Conservation (phyloP, 495 filamentous ascomycete species). For the Neurospora sp. region DNA sequence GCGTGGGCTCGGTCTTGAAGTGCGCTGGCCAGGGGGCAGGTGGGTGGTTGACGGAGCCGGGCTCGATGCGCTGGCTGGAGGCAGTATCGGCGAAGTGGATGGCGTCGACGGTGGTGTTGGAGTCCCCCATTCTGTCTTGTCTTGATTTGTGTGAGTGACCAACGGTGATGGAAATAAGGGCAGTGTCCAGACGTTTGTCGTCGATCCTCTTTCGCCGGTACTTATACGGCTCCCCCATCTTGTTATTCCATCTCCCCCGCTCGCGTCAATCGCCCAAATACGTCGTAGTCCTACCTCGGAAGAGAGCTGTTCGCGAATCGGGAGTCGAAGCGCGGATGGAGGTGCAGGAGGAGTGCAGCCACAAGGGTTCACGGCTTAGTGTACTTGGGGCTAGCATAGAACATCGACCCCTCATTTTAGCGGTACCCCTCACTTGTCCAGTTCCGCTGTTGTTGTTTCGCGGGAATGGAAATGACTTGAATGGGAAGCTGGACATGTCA, state of each 20-base stretch:
- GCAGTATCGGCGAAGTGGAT: not conserved
- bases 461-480: not conserved
- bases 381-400: not conserved
- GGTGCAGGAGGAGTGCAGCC: not conserved
- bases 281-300: not conserved
- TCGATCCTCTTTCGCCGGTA: not conserved
- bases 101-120: not conserved
- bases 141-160: not conserved
- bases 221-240: not conserved
- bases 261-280: not conserved
- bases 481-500: not conserved
- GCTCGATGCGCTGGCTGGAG: slow-evolving; percentile 46
- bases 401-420: not conserved
- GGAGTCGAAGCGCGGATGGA: not conserved
- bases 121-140: not conserved
- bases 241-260: not conserved
- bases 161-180: not conserved
- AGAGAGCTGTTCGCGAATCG: not conserved
- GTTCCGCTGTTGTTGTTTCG: not conserved
- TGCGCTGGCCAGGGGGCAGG: slow-evolving; percentile 31
- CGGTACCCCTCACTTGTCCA: not conserved
- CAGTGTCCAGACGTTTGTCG: not conserved
- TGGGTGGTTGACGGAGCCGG: slow-evolving; percentile 48
- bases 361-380: not conserved
- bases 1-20: slow-evolving; percentile 9